Evolutionary conservation across 2,329 filamentous ascomycete species (phyloP).

Genomic region (Rugonectria rugulosa): DNA sequence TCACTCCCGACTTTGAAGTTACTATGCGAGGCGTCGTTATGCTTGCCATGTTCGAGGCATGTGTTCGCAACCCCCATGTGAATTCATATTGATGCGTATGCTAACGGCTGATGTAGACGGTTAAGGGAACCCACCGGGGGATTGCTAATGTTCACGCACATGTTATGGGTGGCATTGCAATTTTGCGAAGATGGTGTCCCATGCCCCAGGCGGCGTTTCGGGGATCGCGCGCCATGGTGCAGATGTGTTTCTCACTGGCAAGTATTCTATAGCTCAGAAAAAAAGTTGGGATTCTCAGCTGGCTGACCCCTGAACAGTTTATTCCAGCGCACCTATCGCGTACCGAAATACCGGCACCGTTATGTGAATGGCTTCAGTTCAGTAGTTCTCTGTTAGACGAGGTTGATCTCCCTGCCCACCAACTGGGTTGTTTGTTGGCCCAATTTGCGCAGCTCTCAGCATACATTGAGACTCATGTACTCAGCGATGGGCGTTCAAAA

Average conservation of each 20-base stretch:
- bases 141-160: slow-evolving; percentile 63
- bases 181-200: slow-evolving; percentile 59
- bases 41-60: slow-evolving; percentile 69
- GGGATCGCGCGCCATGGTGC: slow-evolving; percentile 60
- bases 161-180: slow-evolving; percentile 64
- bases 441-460: slow-evolving; percentile 51
- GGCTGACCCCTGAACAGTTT: slow-evolving; percentile 44
- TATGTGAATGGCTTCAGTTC: slow-evolving; percentile 54
- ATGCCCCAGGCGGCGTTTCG: slow-evolving; percentile 47
- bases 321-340: slow-evolving; percentile 53
- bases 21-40: slow-evolving; percentile 62
- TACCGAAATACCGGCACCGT: slow-evolving; percentile 48
- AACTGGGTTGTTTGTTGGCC: slow-evolving; percentile 51
- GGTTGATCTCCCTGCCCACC: slow-evolving; percentile 49
- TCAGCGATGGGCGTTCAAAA: slow-evolving; percentile 48
- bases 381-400: slow-evolving; percentile 45
- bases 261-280: slow-evolving; percentile 17
- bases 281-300: slow-evolving; percentile 1
- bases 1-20: slow-evolving; percentile 48
- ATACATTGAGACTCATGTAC: slow-evolving; percentile 42
- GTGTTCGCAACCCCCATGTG: slow-evolving; percentile 25
- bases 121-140: slow-evolving; percentile 55
- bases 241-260: slow-evolving; percentile 65
- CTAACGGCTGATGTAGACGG: slow-evolving; percentile 45
- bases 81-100: slow-evolving; percentile 1